Evolutionary conservation across 495 filamentous ascomycete species (phyloP).

Genomic region (Penicillium macrosclerotiorum): DNA sequence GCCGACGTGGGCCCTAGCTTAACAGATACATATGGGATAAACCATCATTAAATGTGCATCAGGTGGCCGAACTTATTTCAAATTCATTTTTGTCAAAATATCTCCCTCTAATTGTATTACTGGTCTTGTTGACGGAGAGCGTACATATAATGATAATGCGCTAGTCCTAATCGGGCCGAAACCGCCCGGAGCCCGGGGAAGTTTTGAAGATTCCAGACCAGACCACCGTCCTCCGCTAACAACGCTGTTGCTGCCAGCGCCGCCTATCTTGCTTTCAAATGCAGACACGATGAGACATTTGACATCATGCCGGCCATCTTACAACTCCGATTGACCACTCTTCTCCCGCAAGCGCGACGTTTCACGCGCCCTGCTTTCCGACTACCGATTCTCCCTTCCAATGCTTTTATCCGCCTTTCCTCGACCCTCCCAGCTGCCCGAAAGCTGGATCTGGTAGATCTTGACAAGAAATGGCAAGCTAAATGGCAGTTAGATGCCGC

Average conservation of each 20-base stretch:
- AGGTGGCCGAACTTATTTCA: no score
- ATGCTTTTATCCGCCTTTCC: slow-evolving; percentile 18
- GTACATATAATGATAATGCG: neutral
- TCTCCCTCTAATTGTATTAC: no score
- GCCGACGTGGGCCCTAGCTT: no score
- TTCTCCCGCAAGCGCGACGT: slow-evolving; percentile 22
- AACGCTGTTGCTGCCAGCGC: neutral
- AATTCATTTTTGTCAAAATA: no score
- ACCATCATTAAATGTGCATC: no score
- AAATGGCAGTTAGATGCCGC: slow-evolving; percentile 44
- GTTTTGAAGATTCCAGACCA: slow-evolving; percentile 21
- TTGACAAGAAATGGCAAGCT: slow-evolving; percentile 76
- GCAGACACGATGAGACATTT: slow-evolving; percentile 14
- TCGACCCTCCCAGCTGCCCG: slow-evolving; percentile 21
- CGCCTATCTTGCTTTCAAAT: neutral
- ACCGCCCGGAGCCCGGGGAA: slow-evolving; percentile 20
- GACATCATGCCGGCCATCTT: slow-evolving; percentile 30
- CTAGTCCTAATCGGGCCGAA: slow-evolving; percentile 30
- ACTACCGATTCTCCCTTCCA: slow-evolving; percentile 12
- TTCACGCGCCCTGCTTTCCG: slow-evolving; percentile 15
- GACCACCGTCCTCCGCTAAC: neutral
- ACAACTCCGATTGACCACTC: slow-evolving; percentile 28
- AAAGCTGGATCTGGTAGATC: slow-evolving; percentile 57
- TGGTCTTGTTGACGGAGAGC: no score
- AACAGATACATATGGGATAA: no score